Evolutionary conservation across 2,329 filamentous ascomycete genomes (phyloP).

Genomic region (Nemania abortiva): DNA sequence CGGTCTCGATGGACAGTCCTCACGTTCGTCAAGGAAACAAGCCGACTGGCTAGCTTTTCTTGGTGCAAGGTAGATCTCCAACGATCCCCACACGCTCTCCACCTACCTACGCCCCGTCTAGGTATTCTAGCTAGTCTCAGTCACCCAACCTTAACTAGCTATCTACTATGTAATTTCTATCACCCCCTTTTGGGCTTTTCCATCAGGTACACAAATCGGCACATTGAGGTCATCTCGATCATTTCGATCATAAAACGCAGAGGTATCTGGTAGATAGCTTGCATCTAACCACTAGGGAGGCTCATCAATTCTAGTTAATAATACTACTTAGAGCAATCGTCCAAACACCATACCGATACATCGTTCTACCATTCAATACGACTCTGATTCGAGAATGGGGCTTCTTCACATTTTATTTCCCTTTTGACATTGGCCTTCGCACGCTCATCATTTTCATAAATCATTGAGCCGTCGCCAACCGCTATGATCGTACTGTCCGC

Average conservation of each 20-base stretch:
- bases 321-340: not conserved
- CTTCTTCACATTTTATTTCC: not conserved
- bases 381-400: not conserved
- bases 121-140: too few species aligned
- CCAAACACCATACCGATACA: not conserved
- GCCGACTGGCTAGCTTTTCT: constrained; percentile 24
- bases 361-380: not conserved
- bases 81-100: not conserved
- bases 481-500: not conserved
- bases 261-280: not conserved
- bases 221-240: not conserved
- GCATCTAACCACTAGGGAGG: not conserved
- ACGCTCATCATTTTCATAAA: not conserved
- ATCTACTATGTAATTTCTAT: too few species aligned
- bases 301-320: not conserved
- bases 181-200: not conserved
- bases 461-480: constrained; percentile 1
- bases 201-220: not conserved
- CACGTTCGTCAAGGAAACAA: constrained; percentile 29
- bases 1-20: not conserved
- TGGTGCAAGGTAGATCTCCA: not conserved
- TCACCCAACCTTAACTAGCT: not conserved
- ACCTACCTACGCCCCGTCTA: not conserved
- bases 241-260: not conserved
- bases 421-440: not conserved